Percentiles rank a stretch among this genome's conserved stretches.
Evolutionary conservation across 495 filamentous ascomycete genomes (phyloP).

Genomic region (Cenococcum geophilum): DNA sequence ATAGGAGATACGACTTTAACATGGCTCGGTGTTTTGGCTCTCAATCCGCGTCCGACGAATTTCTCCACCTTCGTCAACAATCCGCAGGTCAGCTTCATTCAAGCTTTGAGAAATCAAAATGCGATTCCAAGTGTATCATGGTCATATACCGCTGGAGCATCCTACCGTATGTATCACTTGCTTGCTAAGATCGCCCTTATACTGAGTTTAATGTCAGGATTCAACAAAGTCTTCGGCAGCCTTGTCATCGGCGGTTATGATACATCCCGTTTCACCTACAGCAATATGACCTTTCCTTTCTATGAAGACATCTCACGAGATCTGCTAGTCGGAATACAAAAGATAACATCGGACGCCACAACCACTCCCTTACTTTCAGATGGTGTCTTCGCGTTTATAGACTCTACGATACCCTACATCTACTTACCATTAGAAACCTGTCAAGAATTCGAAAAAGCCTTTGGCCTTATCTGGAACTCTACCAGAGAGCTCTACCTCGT

Average conservation of each 20-base stretch:
- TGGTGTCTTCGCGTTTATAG: slow-evolving; percentile 40
- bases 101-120: slow-evolving; percentile 42
- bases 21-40: slow-evolving; percentile 54
- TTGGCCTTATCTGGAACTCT: slow-evolving; percentile 45
- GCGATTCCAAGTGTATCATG: slow-evolving; percentile 48
- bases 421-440: slow-evolving; percentile 50
- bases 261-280: slow-evolving; percentile 43
- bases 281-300: slow-evolving; percentile 43
- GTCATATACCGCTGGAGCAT: slow-evolving; percentile 52
- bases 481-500: slow-evolving; percentile 45
- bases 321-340: slow-evolving; percentile 42
- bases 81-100: slow-evolving; percentile 41
- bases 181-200: slow-evolving; percentile 27
- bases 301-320: slow-evolving; percentile 45
- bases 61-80: slow-evolving; percentile 35
- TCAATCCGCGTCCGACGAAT: slow-evolving; percentile 43
- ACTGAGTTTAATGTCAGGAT: slow-evolving; percentile 34
- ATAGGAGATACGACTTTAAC: slow-evolving; percentile 49
- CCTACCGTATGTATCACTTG: slow-evolving; percentile 38
- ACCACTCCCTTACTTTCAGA: slow-evolving; percentile 17
- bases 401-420: slow-evolving; percentile 48
- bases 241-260: slow-evolving; percentile 54
- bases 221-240: slow-evolving; percentile 47
- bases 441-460: slow-evolving; percentile 47
- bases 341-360: slow-evolving; percentile 15